Conservation (phyloP, 2,329 filamentous ascomycete genomes). For the Peltaster fructicola region DNA sequence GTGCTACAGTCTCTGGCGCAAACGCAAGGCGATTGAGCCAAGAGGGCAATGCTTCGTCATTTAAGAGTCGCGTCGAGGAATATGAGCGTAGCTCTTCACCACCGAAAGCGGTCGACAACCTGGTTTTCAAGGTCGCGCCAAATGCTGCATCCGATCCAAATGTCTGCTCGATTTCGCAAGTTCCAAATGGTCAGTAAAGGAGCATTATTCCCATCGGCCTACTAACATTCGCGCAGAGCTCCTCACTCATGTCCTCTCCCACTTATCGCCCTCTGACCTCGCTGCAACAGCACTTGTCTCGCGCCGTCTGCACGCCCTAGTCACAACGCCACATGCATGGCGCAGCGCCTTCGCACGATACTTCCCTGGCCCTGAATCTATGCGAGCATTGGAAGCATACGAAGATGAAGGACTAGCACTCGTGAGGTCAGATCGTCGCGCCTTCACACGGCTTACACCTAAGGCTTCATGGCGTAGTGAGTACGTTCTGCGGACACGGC, state of each 20-base stretch:
- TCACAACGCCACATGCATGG: conserved; percentile 88
- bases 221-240: conserved; percentile 46
- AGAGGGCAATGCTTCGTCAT: conserved; percentile 18
- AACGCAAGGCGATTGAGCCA: conserved; percentile 16
- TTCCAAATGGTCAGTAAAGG: conserved; percentile 59
- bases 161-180: conserved; percentile 38
- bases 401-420: conserved; percentile 34
- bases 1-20: too few species aligned
- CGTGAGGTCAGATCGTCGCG: conserved; percentile 54
- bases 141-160: too few species aligned
- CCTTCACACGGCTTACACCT: conserved; percentile 65
- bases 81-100: conserved; percentile 32
- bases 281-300: conserved; percentile 71
- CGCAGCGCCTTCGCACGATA: conserved; percentile 78
- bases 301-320: conserved; percentile 66
- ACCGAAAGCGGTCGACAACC: too few species aligned
- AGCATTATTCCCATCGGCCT: neutral
- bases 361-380: conserved; percentile 58
- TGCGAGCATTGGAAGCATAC: conserved; percentile 25
- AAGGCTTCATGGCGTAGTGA: conserved; percentile 92
- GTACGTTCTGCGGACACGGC: conserved; percentile 72
- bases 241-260: conserved; percentile 75
- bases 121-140: too few species aligned
- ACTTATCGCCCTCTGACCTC: conserved; percentile 72
- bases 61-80: conserved; percentile 35